Percentiles rank a stretch among this genome's conserved stretches.
These are phyloP conservation scores for Cadophora sp. DNA, from an alignment of 2,329 filamentous ascomycete genomes.

Conservation along the genomic window DNA sequence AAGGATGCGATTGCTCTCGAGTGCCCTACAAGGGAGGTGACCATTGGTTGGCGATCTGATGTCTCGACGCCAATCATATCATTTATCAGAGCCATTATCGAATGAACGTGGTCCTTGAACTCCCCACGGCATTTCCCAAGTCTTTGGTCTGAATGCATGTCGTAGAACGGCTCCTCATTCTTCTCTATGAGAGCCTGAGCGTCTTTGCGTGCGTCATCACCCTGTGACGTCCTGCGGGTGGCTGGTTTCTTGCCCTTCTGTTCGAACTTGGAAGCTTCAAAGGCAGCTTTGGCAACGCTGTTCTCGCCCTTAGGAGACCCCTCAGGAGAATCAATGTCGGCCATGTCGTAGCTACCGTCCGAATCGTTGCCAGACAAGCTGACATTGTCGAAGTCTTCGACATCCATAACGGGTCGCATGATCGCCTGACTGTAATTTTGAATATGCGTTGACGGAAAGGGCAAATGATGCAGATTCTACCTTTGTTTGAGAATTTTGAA, in stretches of 20 bases:
- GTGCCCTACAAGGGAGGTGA: neutral
- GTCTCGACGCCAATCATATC: neutral
- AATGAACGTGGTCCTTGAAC: neutral
- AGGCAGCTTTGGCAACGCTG: neutral
- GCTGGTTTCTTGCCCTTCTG: neutral
- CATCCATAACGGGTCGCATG: neutral
- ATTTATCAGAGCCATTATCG: neutral
- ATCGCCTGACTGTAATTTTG: neutral
- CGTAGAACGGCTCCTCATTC: slow-evolving; percentile 14
- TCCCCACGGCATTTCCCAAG: neutral
- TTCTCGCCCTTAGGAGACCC: neutral
- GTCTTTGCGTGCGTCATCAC: too few relatives aligned
- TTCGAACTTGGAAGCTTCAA: neutral
- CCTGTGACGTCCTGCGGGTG: too few relatives aligned
- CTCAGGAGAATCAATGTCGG: neutral
- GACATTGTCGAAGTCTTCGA: slow-evolving; percentile 11
- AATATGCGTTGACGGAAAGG: neutral
- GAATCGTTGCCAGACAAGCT: slow-evolving; percentile 16
- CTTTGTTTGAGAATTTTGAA: neutral
- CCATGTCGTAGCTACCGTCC: slow-evolving; percentile 19
- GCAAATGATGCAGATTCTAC: neutral
- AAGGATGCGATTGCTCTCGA: slow-evolving; percentile 5
- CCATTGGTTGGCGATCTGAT: neutral
- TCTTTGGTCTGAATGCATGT: slow-evolving; percentile 2
- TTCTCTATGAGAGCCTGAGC: neutral